Base-by-base conservation (phyloP, 176 grass and related monocot species). In the Musa itinerans region DNA sequence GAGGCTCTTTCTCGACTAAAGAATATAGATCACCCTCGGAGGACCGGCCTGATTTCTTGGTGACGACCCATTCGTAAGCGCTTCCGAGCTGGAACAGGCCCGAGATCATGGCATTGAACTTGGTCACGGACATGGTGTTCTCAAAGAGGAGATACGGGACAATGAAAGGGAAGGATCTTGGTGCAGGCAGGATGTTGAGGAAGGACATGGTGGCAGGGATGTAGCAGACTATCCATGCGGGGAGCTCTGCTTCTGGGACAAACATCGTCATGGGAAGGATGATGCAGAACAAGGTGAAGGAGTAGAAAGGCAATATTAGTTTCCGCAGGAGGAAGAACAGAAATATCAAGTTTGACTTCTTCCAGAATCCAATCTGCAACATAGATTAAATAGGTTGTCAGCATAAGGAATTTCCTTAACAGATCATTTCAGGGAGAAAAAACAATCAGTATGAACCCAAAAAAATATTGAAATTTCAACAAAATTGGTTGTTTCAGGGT, bases 101-200 rank as follows among this genome's bases (percentile, higher is more conserved):
- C 57, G 57, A 62, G 2, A 62, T n/a, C 57, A 62, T 62, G 17
- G 57, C 57, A n/a, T 62, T 62, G 57, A 62, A 62, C 57, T 62
- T 62, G 57, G 57, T 62, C 57, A 62, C 57, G 2, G 57, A 62
- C 57, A 62, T 62, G 57, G 57, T 62, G 57, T 62, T 62, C 57
- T 62, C 57, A n/a, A 62, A 62, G 17, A 62, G 57, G 7, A 62
- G 57, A n/a, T 62, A 62, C 9, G 57, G 57, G 57, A 62, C 20
- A 9, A 62, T 15, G 57, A 62, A 62, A 62, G 57, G 57, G 57
- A n/a, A 15, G 57, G 17, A 62, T n/a, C 20, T 62, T 4, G 20
- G 10, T n/a, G 57, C 57, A 15, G 57, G 57, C 57, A 62, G 57
- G 57, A 62, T 62, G 57, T 62, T 62, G 17, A 62, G 20, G 17